A percentile compares a stretch with the other conserved stretches of the same genome.
phyloP scores from a whole-genome alignment of 2,329 filamentous ascomycete genomes.

The Biscogniauxia sp. region DNA sequence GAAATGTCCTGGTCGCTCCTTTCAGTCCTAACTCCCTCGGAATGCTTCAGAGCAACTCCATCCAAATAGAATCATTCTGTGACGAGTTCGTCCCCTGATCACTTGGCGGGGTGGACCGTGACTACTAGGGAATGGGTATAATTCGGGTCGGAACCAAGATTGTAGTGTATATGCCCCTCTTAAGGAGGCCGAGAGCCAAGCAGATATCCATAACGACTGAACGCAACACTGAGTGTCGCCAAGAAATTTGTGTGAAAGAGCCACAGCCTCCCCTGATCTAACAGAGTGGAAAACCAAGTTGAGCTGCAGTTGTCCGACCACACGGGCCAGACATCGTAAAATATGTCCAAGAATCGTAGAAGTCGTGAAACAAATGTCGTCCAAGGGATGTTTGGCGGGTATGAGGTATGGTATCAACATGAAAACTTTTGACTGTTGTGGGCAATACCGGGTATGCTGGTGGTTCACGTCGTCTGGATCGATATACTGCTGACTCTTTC shows the following conservation, averaged over 20 bases:
- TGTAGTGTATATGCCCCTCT: conserved; percentile 10
- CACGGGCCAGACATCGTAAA: conserved; percentile 25
- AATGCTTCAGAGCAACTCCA: not conserved
- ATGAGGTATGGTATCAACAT: conserved; percentile 28
- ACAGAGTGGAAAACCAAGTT: conserved; percentile 16
- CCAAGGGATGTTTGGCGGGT: conserved; percentile 11
- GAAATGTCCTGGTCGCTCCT: not conserved
- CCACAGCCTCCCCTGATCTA: conserved; percentile 13
- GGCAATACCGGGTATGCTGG: conserved; percentile 3
- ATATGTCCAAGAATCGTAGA: conserved; percentile 33
- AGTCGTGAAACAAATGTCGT: conserved; percentile 25
- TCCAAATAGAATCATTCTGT: not conserved
- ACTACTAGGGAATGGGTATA: not conserved
- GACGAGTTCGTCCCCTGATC: not conserved
- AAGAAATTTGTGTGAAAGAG: conserved; percentile 10
- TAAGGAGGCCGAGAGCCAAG: conserved; percentile 1
- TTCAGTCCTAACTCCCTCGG: not conserved
- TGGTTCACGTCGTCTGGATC: not conserved
- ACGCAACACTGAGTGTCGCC: conserved; percentile 4
- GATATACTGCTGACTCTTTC: not conserved
- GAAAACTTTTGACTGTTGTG: conserved; percentile 14
- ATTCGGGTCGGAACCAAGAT: not conserved
- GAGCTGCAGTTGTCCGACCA: conserved; percentile 12
- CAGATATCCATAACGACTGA: conserved; percentile 17
- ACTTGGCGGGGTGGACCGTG: not conserved